phyloP scores from a whole-genome alignment of 257 asterid genomes.

The Rauvolfia tetraphylla region DNA sequence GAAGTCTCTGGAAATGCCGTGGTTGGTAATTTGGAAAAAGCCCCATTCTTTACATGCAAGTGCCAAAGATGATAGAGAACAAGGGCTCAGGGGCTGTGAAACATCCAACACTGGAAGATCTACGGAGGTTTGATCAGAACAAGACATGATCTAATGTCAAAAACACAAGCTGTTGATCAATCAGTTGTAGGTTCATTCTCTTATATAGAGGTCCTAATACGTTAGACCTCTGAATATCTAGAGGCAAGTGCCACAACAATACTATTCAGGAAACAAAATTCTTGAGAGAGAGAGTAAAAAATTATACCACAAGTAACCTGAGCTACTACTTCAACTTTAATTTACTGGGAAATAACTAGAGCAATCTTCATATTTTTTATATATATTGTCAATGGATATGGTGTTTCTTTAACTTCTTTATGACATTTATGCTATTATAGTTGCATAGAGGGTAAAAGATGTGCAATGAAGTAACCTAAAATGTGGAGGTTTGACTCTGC shows the following conservation, averaged over 20 bases:
- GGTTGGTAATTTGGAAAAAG: constrained; percentile 54
- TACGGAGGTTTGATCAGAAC: constrained; percentile 18
- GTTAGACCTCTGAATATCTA: background rate
- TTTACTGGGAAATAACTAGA: too few relatives aligned
- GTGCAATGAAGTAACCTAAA: background rate
- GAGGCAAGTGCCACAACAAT: too few relatives aligned
- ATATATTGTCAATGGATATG: too few relatives aligned
- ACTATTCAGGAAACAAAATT: too few relatives aligned
- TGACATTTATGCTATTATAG: too few relatives aligned
- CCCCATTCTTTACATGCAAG: constrained; percentile 70
- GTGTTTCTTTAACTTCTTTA: too few relatives aligned
- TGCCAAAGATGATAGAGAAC: constrained; percentile 49
- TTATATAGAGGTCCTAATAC: background rate
- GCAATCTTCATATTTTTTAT: too few relatives aligned
- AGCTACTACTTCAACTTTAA: too few relatives aligned
- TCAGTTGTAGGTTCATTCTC: constrained; percentile 7
- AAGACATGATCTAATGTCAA: constrained; percentile 32
- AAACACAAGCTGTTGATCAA: constrained; percentile 6
- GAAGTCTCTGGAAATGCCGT: constrained; percentile 50
- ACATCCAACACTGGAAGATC: constrained; percentile 59
- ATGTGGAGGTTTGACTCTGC: constrained; percentile 26
- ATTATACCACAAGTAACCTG: background rate
- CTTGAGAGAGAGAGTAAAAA: background rate
- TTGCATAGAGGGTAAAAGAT: too few relatives aligned
- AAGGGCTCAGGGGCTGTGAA: constrained; percentile 47